Percentiles rank a stretch among this genome's conserved stretches.
These are phyloP conservation scores for Persicaria tinctoria DNA, from an alignment of 148 eudicot species.

Conservation along the genomic window DNA sequence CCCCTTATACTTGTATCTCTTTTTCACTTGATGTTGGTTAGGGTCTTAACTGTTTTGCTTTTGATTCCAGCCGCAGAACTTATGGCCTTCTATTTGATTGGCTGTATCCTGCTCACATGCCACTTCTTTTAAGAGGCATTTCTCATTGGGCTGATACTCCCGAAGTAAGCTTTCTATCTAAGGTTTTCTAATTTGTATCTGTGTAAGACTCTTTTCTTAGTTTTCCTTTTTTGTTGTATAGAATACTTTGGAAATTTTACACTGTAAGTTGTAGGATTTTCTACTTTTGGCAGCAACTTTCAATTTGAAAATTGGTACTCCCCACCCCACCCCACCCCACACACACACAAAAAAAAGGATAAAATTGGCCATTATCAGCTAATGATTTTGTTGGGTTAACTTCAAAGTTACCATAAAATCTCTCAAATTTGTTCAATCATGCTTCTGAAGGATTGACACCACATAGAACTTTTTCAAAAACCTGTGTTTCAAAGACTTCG, in stretches of 20 bases:
- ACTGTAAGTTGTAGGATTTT: neutral
- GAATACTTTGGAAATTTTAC: neutral
- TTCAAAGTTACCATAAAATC: neutral
- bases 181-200: neutral
- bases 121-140: constrained; percentile 79
- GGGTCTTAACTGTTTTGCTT: constrained; percentile 11
- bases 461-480: neutral
- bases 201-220: neutral
- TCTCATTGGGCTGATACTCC: constrained; percentile 98
- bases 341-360: neutral
- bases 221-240: neutral
- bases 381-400: neutral
- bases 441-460: neutral
- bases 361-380: neutral
- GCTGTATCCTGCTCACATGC: constrained; percentile 88
- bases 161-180: constrained; percentile 46
- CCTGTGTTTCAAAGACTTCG: neutral
- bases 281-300: neutral
- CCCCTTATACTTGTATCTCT: neutral
- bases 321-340: too few relatives aligned
- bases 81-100: constrained; percentile 94
- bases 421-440: neutral
- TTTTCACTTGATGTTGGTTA: constrained; percentile 1
- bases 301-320: neutral
- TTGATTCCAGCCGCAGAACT: constrained; percentile 64